phyloP scores from a whole-genome alignment of 2,329 filamentous ascomycete species.

The Trichoderma afroharzianum region DNA sequence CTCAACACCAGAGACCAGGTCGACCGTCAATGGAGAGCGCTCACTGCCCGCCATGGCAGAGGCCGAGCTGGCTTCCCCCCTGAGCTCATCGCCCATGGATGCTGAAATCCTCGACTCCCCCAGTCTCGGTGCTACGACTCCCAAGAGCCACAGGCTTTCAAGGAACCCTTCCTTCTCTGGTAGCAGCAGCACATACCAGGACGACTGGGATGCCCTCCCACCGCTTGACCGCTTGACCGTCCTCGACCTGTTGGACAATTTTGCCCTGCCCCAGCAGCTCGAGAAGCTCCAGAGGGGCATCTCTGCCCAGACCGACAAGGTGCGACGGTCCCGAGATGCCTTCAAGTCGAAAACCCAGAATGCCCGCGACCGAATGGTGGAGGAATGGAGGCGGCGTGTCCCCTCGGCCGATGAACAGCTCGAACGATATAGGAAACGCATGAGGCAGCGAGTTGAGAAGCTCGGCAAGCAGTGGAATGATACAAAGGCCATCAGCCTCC shows the following conservation, averaged over 20 bases:
- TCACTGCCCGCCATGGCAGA: constrained; percentile 36
- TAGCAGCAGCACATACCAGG: constrained; percentile 79
- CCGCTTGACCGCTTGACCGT: constrained; percentile 86
- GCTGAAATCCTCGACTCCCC: constrained; percentile 47
- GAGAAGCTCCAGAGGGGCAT: constrained; percentile 86
- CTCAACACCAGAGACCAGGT: neutral
- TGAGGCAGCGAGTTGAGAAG: constrained; percentile 85
- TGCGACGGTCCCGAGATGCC: constrained; percentile 76
- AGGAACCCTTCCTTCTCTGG: constrained; percentile 79
- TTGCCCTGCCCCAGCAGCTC: constrained; percentile 83
- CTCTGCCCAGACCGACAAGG: constrained; percentile 77
- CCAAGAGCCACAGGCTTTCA: constrained; percentile 59
- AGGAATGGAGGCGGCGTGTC: constrained; percentile 84
- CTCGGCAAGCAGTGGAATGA: constrained; percentile 84
- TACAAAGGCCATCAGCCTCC: constrained; percentile 78
- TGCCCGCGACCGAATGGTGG: constrained; percentile 85
- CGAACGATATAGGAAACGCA: constrained; percentile 81
- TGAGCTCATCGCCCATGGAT: constrained; percentile 42
- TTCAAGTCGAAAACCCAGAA: constrained; percentile 70
- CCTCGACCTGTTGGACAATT: constrained; percentile 91
- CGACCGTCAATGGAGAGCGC: constrained; percentile 1
- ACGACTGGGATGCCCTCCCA: constrained; percentile 82
- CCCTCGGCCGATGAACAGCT: constrained; percentile 89
- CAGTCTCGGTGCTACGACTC: constrained; percentile 43
- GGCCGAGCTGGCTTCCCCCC: constrained; percentile 38